Evolutionary conservation across 1,284 basidiomycete species (phyloP).

Genomic region (Tausonia pullulans): DNA sequence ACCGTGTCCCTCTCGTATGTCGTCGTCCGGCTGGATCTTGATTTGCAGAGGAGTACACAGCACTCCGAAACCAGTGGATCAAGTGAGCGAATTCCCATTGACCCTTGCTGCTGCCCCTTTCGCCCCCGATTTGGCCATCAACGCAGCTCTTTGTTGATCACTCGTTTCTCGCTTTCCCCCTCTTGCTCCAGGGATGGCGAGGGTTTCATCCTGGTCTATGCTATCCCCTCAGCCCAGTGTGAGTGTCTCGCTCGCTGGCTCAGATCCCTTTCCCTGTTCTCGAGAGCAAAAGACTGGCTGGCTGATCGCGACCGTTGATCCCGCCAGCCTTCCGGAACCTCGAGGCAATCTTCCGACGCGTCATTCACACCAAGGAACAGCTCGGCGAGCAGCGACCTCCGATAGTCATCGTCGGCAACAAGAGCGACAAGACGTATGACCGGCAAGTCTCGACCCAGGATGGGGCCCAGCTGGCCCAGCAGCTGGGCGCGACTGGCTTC

Average conservation of each 20-base stretch:
- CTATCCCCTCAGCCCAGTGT: slow-evolving; percentile 60
- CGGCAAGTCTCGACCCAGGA: slow-evolving; percentile 82
- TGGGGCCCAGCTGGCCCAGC: slow-evolving; percentile 69
- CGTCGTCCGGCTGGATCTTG: slow-evolving; percentile 13
- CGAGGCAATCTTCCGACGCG: slow-evolving; percentile 4
- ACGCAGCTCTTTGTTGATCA: slow-evolving; percentile 13
- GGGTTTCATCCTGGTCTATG: slow-evolving; percentile 97
- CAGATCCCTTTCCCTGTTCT: slow-evolving; percentile 9
- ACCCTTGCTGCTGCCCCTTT: background rate
- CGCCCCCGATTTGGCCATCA: background rate
- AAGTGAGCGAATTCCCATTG: slow-evolving; percentile 47
- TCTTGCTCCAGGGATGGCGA: slow-evolving; percentile 69
- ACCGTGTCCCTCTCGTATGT: slow-evolving; percentile 8
- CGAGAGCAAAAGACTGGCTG: background rate
- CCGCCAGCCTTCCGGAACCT: slow-evolving; percentile 19
- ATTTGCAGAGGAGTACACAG: slow-evolving; percentile 78
- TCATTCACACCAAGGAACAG: slow-evolving; percentile 9
- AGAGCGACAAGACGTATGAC: slow-evolving; percentile 63
- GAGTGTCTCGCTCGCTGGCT: slow-evolving; percentile 8
- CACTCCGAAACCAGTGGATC: slow-evolving; percentile 98
- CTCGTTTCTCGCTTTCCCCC: slow-evolving; percentile 8
- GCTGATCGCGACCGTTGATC: background rate
- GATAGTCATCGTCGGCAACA: slow-evolving; percentile 79
- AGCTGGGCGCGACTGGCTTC: slow-evolving; percentile 87
- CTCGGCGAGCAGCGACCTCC: slow-evolving; percentile 20